Percentiles rank a stretch among this genome's conserved stretches.
Evolutionary conservation across 108 stramenopile genomes (phyloP).

Genomic region (Nitzschia sp.): DNA sequence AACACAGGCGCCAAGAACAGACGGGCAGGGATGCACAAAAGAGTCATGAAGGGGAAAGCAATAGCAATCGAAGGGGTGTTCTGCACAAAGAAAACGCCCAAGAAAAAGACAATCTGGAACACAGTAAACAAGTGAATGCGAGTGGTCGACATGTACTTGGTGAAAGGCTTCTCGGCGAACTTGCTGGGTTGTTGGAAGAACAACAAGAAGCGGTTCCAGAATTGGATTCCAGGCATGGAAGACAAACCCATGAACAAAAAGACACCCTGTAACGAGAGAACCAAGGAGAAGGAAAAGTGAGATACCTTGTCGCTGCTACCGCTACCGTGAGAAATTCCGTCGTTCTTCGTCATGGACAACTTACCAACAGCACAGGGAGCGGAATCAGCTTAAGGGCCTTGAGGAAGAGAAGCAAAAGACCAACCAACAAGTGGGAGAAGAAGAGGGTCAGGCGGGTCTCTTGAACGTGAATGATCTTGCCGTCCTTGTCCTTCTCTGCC

Average conservation of each 20-base stretch:
- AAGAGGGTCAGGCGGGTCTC: conserved; percentile 47
- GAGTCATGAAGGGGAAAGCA: conserved; percentile 50
- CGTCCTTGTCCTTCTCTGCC: conserved; percentile 40
- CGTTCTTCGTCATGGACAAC: no score
- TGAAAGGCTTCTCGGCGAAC: conserved; percentile 35
- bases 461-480: conserved; percentile 34
- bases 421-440: conserved; percentile 34
- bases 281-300: no score
- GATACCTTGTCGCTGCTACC: no score
- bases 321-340: no score
- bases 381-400: conserved; percentile 36
- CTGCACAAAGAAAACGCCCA: conserved; percentile 42
- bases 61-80: conserved; percentile 47
- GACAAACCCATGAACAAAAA: conserved; percentile 57
- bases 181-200: conserved; percentile 52
- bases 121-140: conserved; percentile 49
- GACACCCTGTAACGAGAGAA: conserved; percentile 47
- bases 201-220: conserved; percentile 53
- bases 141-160: conserved; percentile 27
- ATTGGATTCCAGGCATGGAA: conserved; percentile 35
- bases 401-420: conserved; percentile 26
- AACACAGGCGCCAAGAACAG: conserved; percentile 47
- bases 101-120: conserved; percentile 45
- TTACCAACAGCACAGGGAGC: conserved; percentile 44
- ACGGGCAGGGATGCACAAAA: conserved; percentile 51